phyloP scores from a whole-genome alignment of 2,329 filamentous ascomycete genomes.

The Anisogramma anomala region DNA sequence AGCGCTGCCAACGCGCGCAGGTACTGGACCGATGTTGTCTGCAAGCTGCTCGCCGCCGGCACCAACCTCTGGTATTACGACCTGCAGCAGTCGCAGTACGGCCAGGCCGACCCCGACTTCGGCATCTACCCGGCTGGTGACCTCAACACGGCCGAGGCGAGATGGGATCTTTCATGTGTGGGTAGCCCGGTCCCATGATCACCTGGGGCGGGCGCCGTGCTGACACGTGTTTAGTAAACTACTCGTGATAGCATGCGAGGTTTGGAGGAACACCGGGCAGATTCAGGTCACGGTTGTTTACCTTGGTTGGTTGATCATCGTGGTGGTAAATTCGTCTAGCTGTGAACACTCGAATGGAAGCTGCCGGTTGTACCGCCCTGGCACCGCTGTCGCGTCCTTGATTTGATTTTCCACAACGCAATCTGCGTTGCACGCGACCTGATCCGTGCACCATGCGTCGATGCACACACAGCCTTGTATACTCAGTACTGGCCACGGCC shows the following conservation, averaged over 20 bases:
- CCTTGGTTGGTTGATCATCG: background rate
- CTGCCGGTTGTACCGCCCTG: too few relatives aligned
- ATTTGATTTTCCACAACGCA: too few relatives aligned
- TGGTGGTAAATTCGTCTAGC: background rate
- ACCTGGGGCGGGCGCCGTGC: background rate
- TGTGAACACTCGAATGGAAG: background rate
- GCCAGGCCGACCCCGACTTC: constrained; percentile 24
- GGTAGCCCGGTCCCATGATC: background rate
- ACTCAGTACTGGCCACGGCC: too few relatives aligned
- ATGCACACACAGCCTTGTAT: too few relatives aligned
- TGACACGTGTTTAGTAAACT: background rate
- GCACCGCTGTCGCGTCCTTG: too few relatives aligned
- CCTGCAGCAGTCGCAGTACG: constrained; percentile 26
- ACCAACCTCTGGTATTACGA: constrained; percentile 27
- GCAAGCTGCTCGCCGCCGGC: constrained; percentile 7
- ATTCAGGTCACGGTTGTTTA: background rate
- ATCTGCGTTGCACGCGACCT: too few relatives aligned
- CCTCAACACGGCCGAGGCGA: constrained; percentile 18
- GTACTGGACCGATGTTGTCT: constrained; percentile 13
- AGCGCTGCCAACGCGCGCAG: constrained; percentile 11
- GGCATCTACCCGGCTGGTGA: constrained; percentile 26
- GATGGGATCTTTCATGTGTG: constrained; percentile 23
- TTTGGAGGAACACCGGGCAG: background rate
- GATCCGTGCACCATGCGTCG: too few relatives aligned
- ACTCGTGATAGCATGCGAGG: background rate